Percentiles rank a stretch among this genome's conserved stretches.
These are phyloP conservation scores for Candida palmyrensis DNA, from an alignment of 805 yeast species.

Conservation along the genomic window DNA sequence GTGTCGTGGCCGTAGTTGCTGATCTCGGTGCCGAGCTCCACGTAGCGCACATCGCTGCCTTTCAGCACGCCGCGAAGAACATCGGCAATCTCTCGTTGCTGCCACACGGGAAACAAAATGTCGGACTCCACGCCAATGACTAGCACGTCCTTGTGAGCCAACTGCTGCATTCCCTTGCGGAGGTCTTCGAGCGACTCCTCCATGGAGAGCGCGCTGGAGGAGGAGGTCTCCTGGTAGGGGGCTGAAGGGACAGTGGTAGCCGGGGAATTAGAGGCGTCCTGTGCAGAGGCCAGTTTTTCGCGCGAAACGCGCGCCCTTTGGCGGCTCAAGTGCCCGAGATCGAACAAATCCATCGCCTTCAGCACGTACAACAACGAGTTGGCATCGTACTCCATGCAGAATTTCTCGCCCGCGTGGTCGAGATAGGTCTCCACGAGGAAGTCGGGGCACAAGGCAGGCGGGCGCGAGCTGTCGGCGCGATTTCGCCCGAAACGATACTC, in stretches of 20 bases:
- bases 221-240: conserved; percentile 52
- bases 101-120: conserved; percentile 91
- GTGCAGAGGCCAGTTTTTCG: conserved; percentile 18
- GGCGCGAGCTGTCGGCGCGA: conserved; percentile 69
- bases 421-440: conserved; percentile 87
- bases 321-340: conserved; percentile 53
- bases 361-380: conserved; percentile 82
- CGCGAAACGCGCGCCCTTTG: conserved; percentile 39
- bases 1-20: conserved; percentile 92
- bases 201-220: conserved; percentile 39
- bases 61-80: conserved; percentile 40
- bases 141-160: conserved; percentile 61
- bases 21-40: conserved; percentile 70
- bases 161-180: conserved; percentile 54
- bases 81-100: conserved; percentile 75
- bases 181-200: conserved; percentile 62
- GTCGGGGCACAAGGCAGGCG: conserved; percentile 91
- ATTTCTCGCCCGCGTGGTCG: conserved; percentile 94
- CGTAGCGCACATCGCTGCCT: conserved; percentile 42
- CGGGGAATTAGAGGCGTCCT: conserved; percentile 4
- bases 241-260: conserved; percentile 36
- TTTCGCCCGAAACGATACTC: conserved; percentile 87
- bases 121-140: conserved; percentile 93
- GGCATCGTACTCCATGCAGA: conserved; percentile 86
- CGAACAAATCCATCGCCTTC: conserved; percentile 94